phyloP scores from a whole-genome alignment of 768 basidiomycete species.

The Gloeostereum incarnatum region DNA sequence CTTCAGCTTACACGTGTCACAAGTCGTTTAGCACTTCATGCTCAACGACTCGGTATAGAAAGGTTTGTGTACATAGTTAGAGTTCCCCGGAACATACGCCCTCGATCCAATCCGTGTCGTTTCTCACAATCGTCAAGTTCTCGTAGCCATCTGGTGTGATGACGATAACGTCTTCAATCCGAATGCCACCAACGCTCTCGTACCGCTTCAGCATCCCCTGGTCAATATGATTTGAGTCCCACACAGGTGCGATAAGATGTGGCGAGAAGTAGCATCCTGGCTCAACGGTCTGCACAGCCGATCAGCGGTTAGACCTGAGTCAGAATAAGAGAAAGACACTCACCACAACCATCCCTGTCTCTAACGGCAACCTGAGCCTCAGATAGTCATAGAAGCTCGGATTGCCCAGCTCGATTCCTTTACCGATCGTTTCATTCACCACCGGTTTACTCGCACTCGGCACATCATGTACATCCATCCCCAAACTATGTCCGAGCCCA shows the following conservation, averaged over 20 bases:
- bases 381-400: constrained; percentile 73
- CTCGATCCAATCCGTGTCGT: constrained; percentile 81
- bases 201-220: constrained; percentile 61
- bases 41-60: no score
- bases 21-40: no score
- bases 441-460: constrained; percentile 73
- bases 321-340: constrained; percentile 18
- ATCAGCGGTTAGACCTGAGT: neutral
- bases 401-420: constrained; percentile 28
- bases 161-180: constrained; percentile 89
- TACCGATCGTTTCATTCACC: constrained; percentile 39
- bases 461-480: constrained; percentile 92
- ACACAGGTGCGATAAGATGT: constrained; percentile 58
- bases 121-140: constrained; percentile 80
- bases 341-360: constrained; percentile 80
- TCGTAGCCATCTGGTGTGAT: constrained; percentile 68
- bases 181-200: constrained; percentile 79
- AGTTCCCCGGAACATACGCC: constrained; percentile 63
- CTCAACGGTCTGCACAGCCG: constrained; percentile 63
- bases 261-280: constrained; percentile 86
- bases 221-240: constrained; percentile 58
- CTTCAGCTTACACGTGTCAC: no score
- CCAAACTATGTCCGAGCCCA: constrained; percentile 84
- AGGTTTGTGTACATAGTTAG: no score
- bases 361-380: constrained; percentile 65